phyloP scores from a whole-genome alignment of 2,329 filamentous ascomycete species.

The Camillea tinctor region DNA sequence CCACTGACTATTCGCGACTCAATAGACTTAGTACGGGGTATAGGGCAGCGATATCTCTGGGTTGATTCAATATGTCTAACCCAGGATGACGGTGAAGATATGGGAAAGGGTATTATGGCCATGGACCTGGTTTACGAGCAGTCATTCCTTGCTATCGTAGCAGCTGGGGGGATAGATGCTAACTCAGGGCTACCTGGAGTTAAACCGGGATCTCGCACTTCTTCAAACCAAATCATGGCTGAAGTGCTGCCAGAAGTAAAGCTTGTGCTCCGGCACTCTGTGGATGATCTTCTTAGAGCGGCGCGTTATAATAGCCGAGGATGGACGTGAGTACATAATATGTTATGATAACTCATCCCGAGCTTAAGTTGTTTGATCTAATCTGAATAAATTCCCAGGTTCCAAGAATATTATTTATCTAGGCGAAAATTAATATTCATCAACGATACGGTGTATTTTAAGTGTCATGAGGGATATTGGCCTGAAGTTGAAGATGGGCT shows the following conservation, averaged over 20 bases:
- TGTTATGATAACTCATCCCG: too few species aligned
- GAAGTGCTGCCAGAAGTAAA: conserved; percentile 16
- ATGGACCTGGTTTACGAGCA: conserved; percentile 23
- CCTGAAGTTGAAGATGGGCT: conserved; percentile 18
- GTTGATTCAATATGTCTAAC: conserved; percentile 19
- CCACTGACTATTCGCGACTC: conserved; percentile 19
- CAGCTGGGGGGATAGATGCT: conserved; percentile 16
- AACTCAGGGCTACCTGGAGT: conserved; percentile 18
- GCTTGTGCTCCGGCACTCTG: conserved; percentile 18
- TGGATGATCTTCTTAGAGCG: conserved; percentile 15
- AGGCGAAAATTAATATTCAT: conserved; percentile 19
- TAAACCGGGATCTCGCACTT: conserved; percentile 9
- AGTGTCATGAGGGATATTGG: conserved; percentile 14
- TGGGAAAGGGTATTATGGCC: conserved; percentile 15
- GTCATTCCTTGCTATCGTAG: conserved; percentile 18
- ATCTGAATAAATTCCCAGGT: conserved; percentile 8
- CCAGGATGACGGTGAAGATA: conserved; percentile 17
- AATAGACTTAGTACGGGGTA: conserved; percentile 14
- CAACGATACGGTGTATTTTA: conserved; percentile 19
- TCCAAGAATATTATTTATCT: conserved; percentile 23
- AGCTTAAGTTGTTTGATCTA: not conserved
- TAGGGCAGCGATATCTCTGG: conserved; percentile 19
- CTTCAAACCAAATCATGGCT: conserved; percentile 7
- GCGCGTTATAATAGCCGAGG: conserved; percentile 18
- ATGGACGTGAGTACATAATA: conserved; percentile 22